A percentile compares a stretch with the other conserved stretches of the same genome.
Conservation (phyloP, 345 rosid species). For the Microthlaspi erraticum region DNA sequence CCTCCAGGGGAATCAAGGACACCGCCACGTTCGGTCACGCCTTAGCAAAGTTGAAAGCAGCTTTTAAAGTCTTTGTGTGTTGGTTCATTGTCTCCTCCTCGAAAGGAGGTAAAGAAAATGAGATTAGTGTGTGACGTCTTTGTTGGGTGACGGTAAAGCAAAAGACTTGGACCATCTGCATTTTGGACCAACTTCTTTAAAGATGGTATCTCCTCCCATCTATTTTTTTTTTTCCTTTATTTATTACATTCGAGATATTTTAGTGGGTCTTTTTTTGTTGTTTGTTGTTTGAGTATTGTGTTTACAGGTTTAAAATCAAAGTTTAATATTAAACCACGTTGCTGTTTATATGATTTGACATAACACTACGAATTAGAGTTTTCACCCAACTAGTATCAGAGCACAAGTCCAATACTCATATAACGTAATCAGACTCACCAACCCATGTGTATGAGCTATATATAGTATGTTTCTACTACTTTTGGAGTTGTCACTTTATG, state of each 20-base stretch:
- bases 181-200: constrained; percentile 38
- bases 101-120: constrained; percentile 43
- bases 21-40: constrained; percentile 64
- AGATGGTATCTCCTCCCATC: constrained; percentile 42
- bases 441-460: no score
- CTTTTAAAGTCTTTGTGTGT: constrained; percentile 32
- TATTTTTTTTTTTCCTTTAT: constrained; percentile 13
- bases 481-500: no score
- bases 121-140: constrained; percentile 39
- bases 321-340: constrained; percentile 17
- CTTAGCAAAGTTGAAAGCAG: constrained; percentile 42
- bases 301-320: constrained; percentile 26
- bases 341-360: background rate
- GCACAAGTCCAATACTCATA: no score
- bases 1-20: constrained; percentile 79
- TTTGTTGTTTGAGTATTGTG: constrained; percentile 1
- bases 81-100: constrained; percentile 35
- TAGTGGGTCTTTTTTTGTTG: background rate
- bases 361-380: background rate
- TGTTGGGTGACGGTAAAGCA: constrained; percentile 42
- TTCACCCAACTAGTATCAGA: no score
- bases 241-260: constrained; percentile 25
- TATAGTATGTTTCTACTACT: no score
- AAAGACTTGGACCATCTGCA: constrained; percentile 34
- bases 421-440: no score